A percentile compares a stretch with the other conserved stretches of the same genome.
Evolutionary conservation across 805 yeast genomes (phyloP).

Genomic region (Saccharomycopsis babjevae): DNA sequence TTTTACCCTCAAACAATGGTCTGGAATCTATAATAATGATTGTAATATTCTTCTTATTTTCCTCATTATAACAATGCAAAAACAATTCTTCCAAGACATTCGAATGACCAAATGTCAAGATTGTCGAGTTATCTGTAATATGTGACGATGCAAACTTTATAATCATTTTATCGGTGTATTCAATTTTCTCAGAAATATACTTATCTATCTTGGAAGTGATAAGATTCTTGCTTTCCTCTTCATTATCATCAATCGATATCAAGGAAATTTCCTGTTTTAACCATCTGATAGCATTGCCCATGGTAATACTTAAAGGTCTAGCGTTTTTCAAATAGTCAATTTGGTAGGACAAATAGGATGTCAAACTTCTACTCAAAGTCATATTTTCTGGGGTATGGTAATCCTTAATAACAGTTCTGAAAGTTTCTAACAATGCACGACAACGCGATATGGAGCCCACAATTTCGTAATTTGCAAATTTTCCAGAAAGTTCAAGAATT

Average conservation of each 20-base stretch:
- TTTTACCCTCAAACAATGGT: slow-evolving; percentile 89
- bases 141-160: slow-evolving; percentile 71
- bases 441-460: slow-evolving; percentile 89
- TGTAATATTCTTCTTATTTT: slow-evolving; percentile 55
- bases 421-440: slow-evolving; percentile 73
- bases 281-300: slow-evolving; percentile 99
- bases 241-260: slow-evolving; percentile 63
- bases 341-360: slow-evolving; percentile 81
- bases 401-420: slow-evolving; percentile 67
- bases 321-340: slow-evolving; percentile 87
- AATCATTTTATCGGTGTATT: slow-evolving; percentile 73
- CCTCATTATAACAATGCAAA: slow-evolving; percentile 50
- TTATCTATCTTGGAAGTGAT: slow-evolving; percentile 63
- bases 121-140: slow-evolving; percentile 64
- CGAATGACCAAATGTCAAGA: slow-evolving; percentile 83
- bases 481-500: slow-evolving; percentile 65
- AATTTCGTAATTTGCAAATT: slow-evolving; percentile 71
- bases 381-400: slow-evolving; percentile 81
- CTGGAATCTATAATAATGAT: slow-evolving; percentile 86
- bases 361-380: slow-evolving; percentile 77
- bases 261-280: slow-evolving; percentile 85
- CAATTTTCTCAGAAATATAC: slow-evolving; percentile 77
- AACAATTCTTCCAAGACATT: slow-evolving; percentile 71
- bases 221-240: slow-evolving; percentile 53
- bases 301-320: slow-evolving; percentile 81